These are phyloP conservation scores for Cladosporium sp. DNA, from an alignment of 2,329 filamentous ascomycete genomes.

Conservation along the genomic window DNA sequence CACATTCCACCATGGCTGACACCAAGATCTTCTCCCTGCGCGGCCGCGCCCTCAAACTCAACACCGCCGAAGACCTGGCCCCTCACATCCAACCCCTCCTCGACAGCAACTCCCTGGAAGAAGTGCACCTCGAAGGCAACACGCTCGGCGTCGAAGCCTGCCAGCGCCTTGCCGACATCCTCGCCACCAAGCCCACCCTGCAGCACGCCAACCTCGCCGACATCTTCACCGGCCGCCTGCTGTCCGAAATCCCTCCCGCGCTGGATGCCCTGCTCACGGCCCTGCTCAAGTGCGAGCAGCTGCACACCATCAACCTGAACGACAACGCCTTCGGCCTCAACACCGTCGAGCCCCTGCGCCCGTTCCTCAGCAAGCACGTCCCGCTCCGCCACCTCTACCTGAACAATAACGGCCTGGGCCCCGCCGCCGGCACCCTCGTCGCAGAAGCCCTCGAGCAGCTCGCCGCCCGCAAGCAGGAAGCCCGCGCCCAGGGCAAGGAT, in stretches of 20 bases:
- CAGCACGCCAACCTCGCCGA: constrained; percentile 87
- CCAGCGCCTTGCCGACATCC: constrained; percentile 77
- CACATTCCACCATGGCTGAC: constrained; percentile 49
- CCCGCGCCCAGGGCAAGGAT: constrained; percentile 67
- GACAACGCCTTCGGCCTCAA: constrained; percentile 98
- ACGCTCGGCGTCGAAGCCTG: constrained; percentile 88
- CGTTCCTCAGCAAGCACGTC: constrained; percentile 83
- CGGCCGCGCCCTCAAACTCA: constrained; percentile 88
- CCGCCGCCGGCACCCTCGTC: constrained; percentile 83
- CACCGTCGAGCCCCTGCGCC: constrained; percentile 87
- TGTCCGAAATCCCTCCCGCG: constrained; percentile 90
- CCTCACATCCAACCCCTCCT: constrained; percentile 75
- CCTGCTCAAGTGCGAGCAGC: constrained; percentile 78
- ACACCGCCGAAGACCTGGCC: constrained; percentile 83
- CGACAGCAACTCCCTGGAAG: constrained; percentile 73
- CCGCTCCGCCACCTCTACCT: constrained; percentile 92
- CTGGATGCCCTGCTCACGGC: constrained; percentile 82
- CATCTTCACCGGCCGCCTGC: constrained; percentile 92
- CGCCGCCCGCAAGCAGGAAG: constrained; percentile 78
- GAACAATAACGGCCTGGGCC: constrained; percentile 97
- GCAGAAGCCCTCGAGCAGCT: constrained; percentile 83
- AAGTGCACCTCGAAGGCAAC: constrained; percentile 85
- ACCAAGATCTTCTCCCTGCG: constrained; percentile 82
- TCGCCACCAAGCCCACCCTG: constrained; percentile 75
- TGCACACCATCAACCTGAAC: constrained; percentile 91